Evolutionary conservation across 1,139 yeast species (phyloP), one percentile per base, ranked within the genome.

Genomic region (Arxiozyma bovina): DNA sequence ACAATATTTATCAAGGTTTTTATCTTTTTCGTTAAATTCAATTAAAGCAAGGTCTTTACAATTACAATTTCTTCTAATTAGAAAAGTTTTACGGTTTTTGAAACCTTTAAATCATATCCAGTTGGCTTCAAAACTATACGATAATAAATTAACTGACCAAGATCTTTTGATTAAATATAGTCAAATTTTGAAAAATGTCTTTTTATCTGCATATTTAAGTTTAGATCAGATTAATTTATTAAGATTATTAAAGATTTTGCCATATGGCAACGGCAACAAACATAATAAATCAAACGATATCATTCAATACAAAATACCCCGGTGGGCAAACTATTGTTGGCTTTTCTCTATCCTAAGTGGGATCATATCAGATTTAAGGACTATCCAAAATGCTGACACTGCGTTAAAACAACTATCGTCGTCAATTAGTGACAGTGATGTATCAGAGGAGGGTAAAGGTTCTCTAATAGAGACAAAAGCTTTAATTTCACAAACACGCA

Each of bases 61-160:
- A 59, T 76, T 85, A 43, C 82, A 88, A 20, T 74, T 86, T 60
- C 60, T 67, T 1, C 48, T 63, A 8, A 78, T 89, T 57, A 82
- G 98, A 70, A 91, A 91, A 74, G 83, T 91, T 22, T 74, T 91
- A 77, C 80, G 98, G 65, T 83, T 85, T 67, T 81, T 90, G 61
- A 91, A 90, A 73, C 96, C 96, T 1, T 73, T 91, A 65, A 79
- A 78, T 66, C 91, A 87, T 69, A 69, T 87, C 56, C 84, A 85
- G 64, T 77, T 81, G 18, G 90, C 94, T 8, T 77, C 88, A 4
- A 78, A 79, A 61, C 79, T 87, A 22, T 80, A 75, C 64, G 88
- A 83, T 66, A 85, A 88, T 71, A 85, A 86, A 74, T 78, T 90
- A 53, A 71, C 79, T 57, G 42, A 25, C 4, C 95, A 87, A 66